Evolutionary conservation across 2,329 filamentous ascomycete genomes (phyloP).

Genomic region (Aphanocladium album): DNA sequence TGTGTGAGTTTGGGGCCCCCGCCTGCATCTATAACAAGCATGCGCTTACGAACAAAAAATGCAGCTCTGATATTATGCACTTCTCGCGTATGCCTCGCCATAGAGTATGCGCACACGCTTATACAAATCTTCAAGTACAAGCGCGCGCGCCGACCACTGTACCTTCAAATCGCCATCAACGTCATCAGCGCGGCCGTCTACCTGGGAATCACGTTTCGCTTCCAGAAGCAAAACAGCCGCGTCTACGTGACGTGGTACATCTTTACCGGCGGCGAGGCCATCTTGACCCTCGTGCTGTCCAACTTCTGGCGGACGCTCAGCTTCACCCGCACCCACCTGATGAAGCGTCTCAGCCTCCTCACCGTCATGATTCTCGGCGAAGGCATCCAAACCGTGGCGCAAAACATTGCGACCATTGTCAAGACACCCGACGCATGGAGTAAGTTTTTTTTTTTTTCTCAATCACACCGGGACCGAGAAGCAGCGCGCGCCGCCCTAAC

Average conservation of each 20-base stretch:
- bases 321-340: conserved; percentile 58
- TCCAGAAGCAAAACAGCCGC: conserved; percentile 28
- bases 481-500: not conserved
- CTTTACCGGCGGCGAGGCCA: conserved; percentile 47
- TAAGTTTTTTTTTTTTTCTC: conserved; percentile 21
- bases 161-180: conserved; percentile 32
- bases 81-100: conserved; percentile 47
- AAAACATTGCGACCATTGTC: conserved; percentile 46
- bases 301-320: conserved; percentile 51
- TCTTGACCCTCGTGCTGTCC: conserved; percentile 48
- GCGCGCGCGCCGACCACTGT: conserved; percentile 30
- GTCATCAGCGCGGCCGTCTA: conserved; percentile 33
- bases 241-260: conserved; percentile 47
- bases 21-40: not conserved
- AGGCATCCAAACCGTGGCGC: conserved; percentile 54
- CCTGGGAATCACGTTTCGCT: conserved; percentile 37
- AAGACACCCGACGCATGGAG: conserved; percentile 37
- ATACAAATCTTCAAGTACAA: conserved; percentile 39
- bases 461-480: too few relatives aligned
- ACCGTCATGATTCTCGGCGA: conserved; percentile 64
- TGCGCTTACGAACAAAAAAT: not conserved
- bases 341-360: conserved; percentile 58
- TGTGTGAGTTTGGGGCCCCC: conserved; percentile 31
- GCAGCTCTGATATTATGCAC: conserved; percentile 44
- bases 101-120: conserved; percentile 48